Evolutionary conservation across 2,329 filamentous ascomycete genomes (phyloP), one percentile per base, ranked within the genome.

Genomic region (Plenodomus biglobosus): DNA sequence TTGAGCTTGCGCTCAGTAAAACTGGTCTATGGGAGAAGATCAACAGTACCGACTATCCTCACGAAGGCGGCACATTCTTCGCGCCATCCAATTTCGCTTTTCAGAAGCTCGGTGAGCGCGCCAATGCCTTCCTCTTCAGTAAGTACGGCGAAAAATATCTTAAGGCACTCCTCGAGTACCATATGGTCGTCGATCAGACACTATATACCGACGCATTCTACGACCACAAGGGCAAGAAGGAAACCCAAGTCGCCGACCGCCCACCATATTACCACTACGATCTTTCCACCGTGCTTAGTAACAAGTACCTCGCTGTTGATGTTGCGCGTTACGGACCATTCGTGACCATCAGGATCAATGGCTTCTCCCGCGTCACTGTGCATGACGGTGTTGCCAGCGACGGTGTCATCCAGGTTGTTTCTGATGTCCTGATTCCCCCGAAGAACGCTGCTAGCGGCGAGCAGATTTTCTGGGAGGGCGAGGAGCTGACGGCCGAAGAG

Each of bases 81-180:
- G 88, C 87, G 0, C 91, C 92, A 0, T 83, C 81, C 38, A 96
- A 96, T 78, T 75, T 73, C 3, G 92, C 91, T n/a, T 96, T 92
- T 76, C 67, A 80, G 61, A 82, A 82, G 56, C 84, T 96, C 1
- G 90, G 90, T 0, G 80, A 82, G 1, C 78, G 70, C 46, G 82
- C 86, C 61, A 95, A 92, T 65, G 88, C 85, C 18, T 96, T 95
- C 79, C 78, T 96, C 3, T 96, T 96, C 79, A 88, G 86, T 49
- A 77, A 82, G 21, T 81, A 79, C 43, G 92, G 92, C 1, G 76
- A 80, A 55, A 85, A 85, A 69, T 95, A 90, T 67, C 80, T 96
- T 16, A 84, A 82, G 56, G 89, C 89, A 0, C 75, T 96, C 38
- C 77, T 95, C 15, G 78, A 89, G 74, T 95, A 95, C 67, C 88